Conservation (phyloP, 192 early-diverging fungal genomes). For the Dimargaris cristalligena region DNA sequence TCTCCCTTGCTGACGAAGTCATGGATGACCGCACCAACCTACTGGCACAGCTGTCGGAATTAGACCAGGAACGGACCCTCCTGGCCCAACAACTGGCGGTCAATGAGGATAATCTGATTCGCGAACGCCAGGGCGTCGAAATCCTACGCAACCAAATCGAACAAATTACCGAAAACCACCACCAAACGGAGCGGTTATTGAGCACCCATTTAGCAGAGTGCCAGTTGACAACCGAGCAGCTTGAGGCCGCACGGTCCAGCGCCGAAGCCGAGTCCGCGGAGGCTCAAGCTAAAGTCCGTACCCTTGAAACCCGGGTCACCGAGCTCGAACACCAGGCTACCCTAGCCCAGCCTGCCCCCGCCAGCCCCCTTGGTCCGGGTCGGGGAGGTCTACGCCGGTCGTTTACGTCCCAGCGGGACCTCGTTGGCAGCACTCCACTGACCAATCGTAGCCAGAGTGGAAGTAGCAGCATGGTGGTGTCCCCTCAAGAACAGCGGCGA, state of each 20-base stretch:
- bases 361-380: too few species aligned
- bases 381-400: too few species aligned
- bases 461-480: too few species aligned
- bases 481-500: too few species aligned
- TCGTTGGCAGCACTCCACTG: too few species aligned
- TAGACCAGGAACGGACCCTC: constrained; percentile 5
- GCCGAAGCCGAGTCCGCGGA: background rate
- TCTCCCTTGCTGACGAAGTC: background rate
- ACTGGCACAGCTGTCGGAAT: background rate
- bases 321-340: too few species aligned
- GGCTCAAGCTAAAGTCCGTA: background rate
- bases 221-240: background rate
- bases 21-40: constrained; percentile 8
- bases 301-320: background rate
- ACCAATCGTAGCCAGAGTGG: too few species aligned
- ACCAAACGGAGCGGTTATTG: background rate
- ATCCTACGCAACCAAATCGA: background rate
- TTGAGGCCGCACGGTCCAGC: background rate
- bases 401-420: too few species aligned
- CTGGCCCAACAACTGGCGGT: constrained; percentile 5
- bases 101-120: background rate
- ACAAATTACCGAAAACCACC: too few species aligned
- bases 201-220: background rate
- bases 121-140: background rate
- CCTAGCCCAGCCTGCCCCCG: too few species aligned